Evolutionary conservation across 176 grass and related monocot species (phyloP), one percentile per base, ranked within the genome.

Genomic region (Carex cristatella): DNA sequence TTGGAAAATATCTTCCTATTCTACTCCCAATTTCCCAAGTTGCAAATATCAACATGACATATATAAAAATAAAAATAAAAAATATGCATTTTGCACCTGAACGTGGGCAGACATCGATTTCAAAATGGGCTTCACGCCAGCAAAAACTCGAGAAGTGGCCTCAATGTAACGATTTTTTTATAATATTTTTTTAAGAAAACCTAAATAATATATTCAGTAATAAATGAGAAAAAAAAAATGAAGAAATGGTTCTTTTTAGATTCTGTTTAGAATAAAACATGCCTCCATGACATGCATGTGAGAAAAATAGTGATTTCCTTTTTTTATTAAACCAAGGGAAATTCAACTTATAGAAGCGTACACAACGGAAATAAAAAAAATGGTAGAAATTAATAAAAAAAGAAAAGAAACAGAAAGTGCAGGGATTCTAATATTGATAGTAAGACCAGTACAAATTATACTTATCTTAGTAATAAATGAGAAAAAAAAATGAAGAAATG

Each of bases 1-100:
- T 83, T 79, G 53, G 63, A 16, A 83, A 69, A 83, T 65, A 83
- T 83, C 61, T 67, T 67, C 46, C 6, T 83, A 69, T 83, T 83
- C 27, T 68, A 56, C n/a, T 11, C 65, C 81, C 10, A 83, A 8
- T 83, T 55, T 64, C 46, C 18, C 81, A 68, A 83, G 38, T 83
- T 83, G 81, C 13, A 67, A 83, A 83, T 83, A 55, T 83, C 48
- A 13, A n/a, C 5, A 69, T 51, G 40, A 68, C 48, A 58, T 58
- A 57, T 65, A 32, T 37, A 12, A 48, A 83, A 55, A 23, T 0
- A 35, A 15, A 31, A 33, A 66, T 5, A 42, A 46, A 46, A 82
- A 63, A 56, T 1, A 13, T 68, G 38, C 19, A 83, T 68, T 69
- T 69, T 68, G 81, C 63, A 83, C 35, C 33, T 64, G 13, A 53